Base-by-base conservation (phyloP, 2,329 filamentous ascomycete genomes). In the Colletotrichum musicola region DNA sequence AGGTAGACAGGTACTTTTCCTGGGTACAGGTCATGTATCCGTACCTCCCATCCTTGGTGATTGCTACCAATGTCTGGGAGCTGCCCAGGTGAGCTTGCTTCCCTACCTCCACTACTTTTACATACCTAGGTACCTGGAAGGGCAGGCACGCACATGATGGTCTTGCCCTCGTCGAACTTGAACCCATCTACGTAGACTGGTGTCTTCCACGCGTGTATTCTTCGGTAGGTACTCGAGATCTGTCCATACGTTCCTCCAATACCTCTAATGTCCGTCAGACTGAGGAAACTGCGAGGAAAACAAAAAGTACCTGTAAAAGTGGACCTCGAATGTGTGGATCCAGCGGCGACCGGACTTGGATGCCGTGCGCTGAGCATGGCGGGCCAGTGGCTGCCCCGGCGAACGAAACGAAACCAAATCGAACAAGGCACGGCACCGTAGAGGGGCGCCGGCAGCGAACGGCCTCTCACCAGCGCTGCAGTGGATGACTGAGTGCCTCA, bases 251-350 rank as follows among this genome's bases (percentile, higher is more conserved):
- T 40, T 25, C 4, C 22, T 4, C 22, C 22, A 25, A 25, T 25
- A 4, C 22, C 22, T 25, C 22, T 25, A 4, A 25, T 25, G 22
- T 25, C 22, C 22, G 22, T 4, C 3, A 25, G 22, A 25, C 4
- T 25, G 30, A 60, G 71, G 70, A 71, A 71, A 77, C 77, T 75
- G 75, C 74, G 75, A 74, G 73, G 76, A 75, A 47, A 61, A 54
- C n/a, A 35, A 57, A 75, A 78, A 71, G 74, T 74, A 71, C 71
- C 71, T 70, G 47, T 30, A 47, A 58, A 61, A 50, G 49, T 53
- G 51, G 25, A 18, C 20, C 44, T 9, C 50, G 7, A 14, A 60
- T 10, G 18, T 10, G 57, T 60, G 57, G 59, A 44, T 18, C 49
- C 20, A n/a, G 18, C 46, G 20, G 13, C 20, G 57, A 14, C 30